Evolutionary conservation across 108 stramenopile genomes (phyloP).

Genomic region (Parietichytrium sp.): DNA sequence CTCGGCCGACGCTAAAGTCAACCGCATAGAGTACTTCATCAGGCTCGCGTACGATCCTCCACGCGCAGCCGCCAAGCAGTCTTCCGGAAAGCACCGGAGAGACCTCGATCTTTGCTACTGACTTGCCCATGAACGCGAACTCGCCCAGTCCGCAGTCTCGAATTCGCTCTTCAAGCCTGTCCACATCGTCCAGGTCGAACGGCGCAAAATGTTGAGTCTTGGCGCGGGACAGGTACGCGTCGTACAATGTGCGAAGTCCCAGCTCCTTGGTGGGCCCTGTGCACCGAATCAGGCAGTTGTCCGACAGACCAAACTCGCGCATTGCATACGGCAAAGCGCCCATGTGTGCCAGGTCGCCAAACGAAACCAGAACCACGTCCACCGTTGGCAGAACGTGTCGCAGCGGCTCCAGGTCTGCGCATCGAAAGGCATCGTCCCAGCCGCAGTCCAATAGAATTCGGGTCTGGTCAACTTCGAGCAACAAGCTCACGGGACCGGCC

Average conservation of each 20-base stretch:
- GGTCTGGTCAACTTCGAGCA: slow-evolving; percentile 12
- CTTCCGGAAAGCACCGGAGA: neutral
- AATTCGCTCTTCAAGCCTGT: slow-evolving; percentile 12
- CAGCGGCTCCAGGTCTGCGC: slow-evolving; percentile 12
- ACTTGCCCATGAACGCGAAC: slow-evolving; percentile 25
- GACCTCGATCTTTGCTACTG: slow-evolving; percentile 6
- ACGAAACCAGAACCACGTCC: neutral
- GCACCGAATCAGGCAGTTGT: neutral
- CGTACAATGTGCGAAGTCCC: neutral
- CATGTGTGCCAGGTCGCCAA: slow-evolving; percentile 33
- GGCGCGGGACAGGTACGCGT: slow-evolving; percentile 29
- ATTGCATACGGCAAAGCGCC: slow-evolving; percentile 12
- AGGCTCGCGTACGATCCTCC: slow-evolving; percentile 16
- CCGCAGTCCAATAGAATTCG: slow-evolving; percentile 35
- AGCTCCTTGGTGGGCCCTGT: slow-evolving; percentile 10
- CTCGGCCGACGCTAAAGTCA: slow-evolving; percentile 9
- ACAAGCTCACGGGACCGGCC: neutral
- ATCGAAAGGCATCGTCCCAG: neutral
- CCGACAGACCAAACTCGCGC: neutral
- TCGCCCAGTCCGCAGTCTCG: neutral
- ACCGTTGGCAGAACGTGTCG: slow-evolving; percentile 15
- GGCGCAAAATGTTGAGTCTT: neutral
- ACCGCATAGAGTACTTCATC: slow-evolving; percentile 20
- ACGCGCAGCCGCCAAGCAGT: slow-evolving; percentile 1
- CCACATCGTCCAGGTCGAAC: slow-evolving; percentile 27